Evolutionary conservation across 495 filamentous ascomycete species (phyloP).

Genomic region (Aspergillus hancockii): DNA sequence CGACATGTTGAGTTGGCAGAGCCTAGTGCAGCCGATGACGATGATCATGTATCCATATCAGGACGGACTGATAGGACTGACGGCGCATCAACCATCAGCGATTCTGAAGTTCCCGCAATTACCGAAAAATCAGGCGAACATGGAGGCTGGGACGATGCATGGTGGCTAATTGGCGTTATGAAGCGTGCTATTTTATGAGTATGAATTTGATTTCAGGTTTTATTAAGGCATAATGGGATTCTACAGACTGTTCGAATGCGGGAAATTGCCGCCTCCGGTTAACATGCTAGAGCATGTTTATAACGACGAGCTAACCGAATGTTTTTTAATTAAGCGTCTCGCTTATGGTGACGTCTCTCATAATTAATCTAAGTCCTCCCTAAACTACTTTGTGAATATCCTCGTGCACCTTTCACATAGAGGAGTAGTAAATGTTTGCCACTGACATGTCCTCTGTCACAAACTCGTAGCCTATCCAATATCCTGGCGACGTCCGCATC

Average conservation of each 20-base stretch:
- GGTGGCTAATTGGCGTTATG: slow-evolving; percentile 79
- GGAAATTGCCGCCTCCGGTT: background rate
- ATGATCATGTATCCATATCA: slow-evolving; percentile 17
- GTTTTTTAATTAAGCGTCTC: background rate
- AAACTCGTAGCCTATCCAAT: background rate
- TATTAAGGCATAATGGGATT: background rate
- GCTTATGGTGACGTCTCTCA: background rate
- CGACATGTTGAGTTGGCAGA: slow-evolving; percentile 1
- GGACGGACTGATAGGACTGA: slow-evolving; percentile 26
- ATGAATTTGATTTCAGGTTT: slow-evolving; percentile 3
- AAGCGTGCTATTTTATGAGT: slow-evolving; percentile 66
- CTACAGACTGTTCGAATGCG: background rate
- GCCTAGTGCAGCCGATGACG: slow-evolving; percentile 16
- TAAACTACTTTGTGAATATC: background rate
- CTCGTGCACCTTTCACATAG: background rate
- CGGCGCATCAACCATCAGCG: slow-evolving; percentile 28
- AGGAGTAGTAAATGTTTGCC: background rate
- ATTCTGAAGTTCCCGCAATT: slow-evolving; percentile 22
- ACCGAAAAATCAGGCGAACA: slow-evolving; percentile 47
- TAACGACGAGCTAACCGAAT: background rate
- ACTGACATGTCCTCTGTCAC: background rate
- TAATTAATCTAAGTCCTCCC: background rate
- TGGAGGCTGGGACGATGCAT: slow-evolving; percentile 78
- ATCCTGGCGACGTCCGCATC: background rate
- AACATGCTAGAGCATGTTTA: background rate